phyloP scores from a whole-genome alignment of 345 rosid genomes.

The Orychophragmus violaceus region DNA sequence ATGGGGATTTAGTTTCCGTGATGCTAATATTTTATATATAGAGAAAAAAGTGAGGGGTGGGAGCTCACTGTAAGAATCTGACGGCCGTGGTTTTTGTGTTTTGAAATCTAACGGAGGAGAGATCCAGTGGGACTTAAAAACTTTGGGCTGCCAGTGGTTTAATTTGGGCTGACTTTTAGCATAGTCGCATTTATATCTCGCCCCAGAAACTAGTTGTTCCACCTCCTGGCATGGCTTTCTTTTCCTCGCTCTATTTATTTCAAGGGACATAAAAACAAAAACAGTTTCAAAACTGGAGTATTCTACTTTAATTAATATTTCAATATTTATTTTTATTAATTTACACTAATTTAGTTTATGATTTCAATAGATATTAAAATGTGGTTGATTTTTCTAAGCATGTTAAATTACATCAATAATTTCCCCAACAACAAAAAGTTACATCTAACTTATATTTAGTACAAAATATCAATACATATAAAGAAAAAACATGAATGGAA shows the following conservation, averaged over 20 bases:
- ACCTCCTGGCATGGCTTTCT: neutral
- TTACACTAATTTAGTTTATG: neutral
- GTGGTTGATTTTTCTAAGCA: neutral
- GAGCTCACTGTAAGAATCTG: neutral
- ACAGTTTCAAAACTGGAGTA: no score
- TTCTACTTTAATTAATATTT: neutral
- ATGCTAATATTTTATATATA: neutral
- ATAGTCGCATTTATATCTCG: conserved; percentile 27
- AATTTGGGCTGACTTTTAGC: conserved; percentile 12
- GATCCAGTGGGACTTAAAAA: neutral
- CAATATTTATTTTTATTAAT: neutral
- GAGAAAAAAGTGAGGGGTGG: neutral
- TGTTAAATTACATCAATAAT: neutral
- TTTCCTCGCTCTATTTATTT: neutral
- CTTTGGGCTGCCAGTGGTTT: conserved; percentile 15
- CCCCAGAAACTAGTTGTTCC: conserved; percentile 17
- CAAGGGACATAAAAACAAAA: neutral
- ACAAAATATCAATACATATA: neutral
- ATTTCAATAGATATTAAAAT: neutral
- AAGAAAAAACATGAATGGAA: neutral
- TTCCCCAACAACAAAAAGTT: neutral
- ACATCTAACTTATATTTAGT: neutral
- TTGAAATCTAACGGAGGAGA: neutral
- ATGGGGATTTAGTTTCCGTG: neutral
- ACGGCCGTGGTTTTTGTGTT: conserved; percentile 8